These are phyloP conservation scores for Lactifluus pinguis DNA, from an alignment of 768 basidiomycete species.

Conservation along the genomic window DNA sequence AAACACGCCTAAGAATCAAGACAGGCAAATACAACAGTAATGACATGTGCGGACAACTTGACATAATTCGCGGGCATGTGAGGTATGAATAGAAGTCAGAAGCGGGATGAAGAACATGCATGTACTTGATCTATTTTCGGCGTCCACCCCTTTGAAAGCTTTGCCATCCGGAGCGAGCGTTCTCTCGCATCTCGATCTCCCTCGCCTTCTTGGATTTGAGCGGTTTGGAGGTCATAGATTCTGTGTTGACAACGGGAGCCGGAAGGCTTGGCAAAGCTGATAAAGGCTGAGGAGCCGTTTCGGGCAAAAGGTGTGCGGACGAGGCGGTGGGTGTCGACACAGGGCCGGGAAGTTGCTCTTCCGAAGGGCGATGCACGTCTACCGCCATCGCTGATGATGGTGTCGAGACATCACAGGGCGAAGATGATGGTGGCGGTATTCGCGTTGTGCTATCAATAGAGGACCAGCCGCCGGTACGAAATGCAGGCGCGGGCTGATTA, in stretches of 20 bases:
- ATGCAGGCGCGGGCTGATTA: slow-evolving; percentile 33
- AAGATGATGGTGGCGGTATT: not conserved
- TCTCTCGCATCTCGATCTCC: slow-evolving; percentile 14
- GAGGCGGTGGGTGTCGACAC: slow-evolving; percentile 22
- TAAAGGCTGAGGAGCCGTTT: slow-evolving; percentile 1
- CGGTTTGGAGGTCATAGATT: not conserved
- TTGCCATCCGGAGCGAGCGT: slow-evolving; percentile 21
- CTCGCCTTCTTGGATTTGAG: slow-evolving; percentile 8
- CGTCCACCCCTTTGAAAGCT: slow-evolving; percentile 19
- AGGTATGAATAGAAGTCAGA: not conserved
- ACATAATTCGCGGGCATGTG: not conserved
- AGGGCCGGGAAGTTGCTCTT: slow-evolving; percentile 1
- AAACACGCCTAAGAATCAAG: not conserved
- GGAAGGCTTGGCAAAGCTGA: not conserved
- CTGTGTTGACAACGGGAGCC: not conserved
- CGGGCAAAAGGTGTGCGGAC: not conserved
- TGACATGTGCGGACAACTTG: not conserved
- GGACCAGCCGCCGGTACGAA: slow-evolving; percentile 59
- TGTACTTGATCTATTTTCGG: slow-evolving; percentile 7
- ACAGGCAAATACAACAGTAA: not conserved
- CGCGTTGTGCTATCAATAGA: slow-evolving; percentile 44
- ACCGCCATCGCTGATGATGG: not conserved
- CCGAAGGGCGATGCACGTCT: slow-evolving; percentile 8
- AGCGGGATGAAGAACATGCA: not conserved
- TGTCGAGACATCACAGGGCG: not conserved